Base-by-base conservation (phyloP, 495 filamentous ascomycete species). In the Lophiostoma macrostomum region DNA sequence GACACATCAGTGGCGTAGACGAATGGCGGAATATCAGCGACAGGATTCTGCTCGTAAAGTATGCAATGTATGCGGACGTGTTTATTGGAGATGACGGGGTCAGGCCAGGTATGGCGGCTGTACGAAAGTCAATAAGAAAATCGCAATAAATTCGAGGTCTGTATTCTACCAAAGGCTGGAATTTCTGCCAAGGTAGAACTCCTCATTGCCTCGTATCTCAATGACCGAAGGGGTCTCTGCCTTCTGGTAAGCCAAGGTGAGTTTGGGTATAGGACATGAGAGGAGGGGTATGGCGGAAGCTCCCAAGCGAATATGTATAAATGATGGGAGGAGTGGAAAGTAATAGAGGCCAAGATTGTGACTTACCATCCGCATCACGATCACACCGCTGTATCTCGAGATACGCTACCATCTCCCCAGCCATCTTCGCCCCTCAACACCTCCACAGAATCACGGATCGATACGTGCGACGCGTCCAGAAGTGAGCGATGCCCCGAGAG, bases 1-100 rank as follows among this genome's bases (percentile, higher is more conserved):
- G 72, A 74, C 11, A 73, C 44, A 40, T 71, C 71, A 18, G 67
- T 56, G 18, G 61, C 67, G 42, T 74, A 74, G 8, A 74, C 61
- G 19, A 74, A 54, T 7, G 72, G 69, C 0, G 60, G 31, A n/a
- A 69, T 57, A 3, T 56, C 60, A 8, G 47, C 32, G 2, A 48
- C 46, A 24, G 23, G 13, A 16, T 59, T 38, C 18, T 63, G 31
- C 16, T 70, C 71, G 50, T 66, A 71, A 5, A 67, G 14, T 34
- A 73, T 52, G 49, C 66, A 64, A 49, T 69, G 64, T 41, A 74
- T 60, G 11, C 64, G 60, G 14, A 74, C 50, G 54, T 74, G 72
- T 35, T 58, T 59, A 30, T 68, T 65, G 5, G 72, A 73, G 23
- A 73, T 67, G 34, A 44, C 65, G 5, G 47, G 49, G 31, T 72